Percentiles rank a stretch among this genome's conserved stretches.
Evolutionary conservation across 306 rosid species (phyloP).

Genomic region (Vicia faba): DNA sequence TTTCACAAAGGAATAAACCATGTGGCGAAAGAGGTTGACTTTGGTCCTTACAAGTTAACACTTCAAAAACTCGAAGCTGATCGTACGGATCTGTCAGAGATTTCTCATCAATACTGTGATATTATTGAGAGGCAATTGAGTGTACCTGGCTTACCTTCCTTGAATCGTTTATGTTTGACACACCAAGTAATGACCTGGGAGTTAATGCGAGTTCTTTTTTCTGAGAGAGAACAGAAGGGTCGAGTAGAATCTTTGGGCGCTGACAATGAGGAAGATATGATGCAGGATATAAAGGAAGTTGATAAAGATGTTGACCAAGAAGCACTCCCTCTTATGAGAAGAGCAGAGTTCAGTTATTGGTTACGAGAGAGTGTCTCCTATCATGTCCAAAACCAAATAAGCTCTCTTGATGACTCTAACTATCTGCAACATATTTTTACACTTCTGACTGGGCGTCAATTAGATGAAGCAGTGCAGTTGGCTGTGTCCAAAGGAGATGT

Average conservation of each 20-base stretch:
- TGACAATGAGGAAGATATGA: constrained; percentile 91
- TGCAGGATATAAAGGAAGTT: constrained; percentile 77
- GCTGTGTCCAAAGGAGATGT: constrained; percentile 89
- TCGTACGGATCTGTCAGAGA: constrained; percentile 66
- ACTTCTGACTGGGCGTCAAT: constrained; percentile 79
- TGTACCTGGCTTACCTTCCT: constrained; percentile 71
- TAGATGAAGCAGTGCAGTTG: constrained; percentile 81
- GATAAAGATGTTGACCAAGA: constrained; percentile 67
- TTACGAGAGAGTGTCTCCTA: constrained; percentile 86
- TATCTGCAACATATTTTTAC: constrained; percentile 77
- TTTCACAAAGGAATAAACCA: constrained; percentile 75
- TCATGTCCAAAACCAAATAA: constrained; percentile 75
- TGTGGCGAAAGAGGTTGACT: constrained; percentile 58
- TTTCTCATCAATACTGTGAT: constrained; percentile 78
- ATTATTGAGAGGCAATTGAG: constrained; percentile 75
- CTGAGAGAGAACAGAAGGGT: constrained; percentile 60
- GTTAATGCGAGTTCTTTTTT: constrained; percentile 87
- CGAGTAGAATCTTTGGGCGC: constrained; percentile 57
- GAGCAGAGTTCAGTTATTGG: constrained; percentile 98
- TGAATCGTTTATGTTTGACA: constrained; percentile 60
- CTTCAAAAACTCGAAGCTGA: constrained; percentile 72
- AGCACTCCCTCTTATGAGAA: constrained; percentile 84
- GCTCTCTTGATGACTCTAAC: constrained; percentile 68
- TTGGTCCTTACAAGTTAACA: constrained; percentile 71
- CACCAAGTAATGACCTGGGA: constrained; percentile 97